phyloP scores from a whole-genome alignment of 768 basidiomycete species.

The Lanmaoa rubissima region DNA sequence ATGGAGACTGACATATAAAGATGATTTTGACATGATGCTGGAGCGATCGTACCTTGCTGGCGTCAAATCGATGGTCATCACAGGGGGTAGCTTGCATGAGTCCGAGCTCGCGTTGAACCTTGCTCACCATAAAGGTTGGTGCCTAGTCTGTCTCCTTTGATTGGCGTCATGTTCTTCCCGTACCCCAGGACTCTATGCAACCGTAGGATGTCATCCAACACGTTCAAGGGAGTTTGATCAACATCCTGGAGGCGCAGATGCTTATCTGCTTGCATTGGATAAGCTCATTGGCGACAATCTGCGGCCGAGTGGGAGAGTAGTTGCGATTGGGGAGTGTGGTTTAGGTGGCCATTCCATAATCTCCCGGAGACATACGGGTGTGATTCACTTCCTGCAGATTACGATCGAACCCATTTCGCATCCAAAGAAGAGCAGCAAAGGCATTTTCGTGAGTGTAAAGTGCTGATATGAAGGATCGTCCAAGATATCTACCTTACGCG shows the following conservation, averaged over 20 bases:
- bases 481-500: neutral
- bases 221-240: constrained; percentile 66
- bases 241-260: constrained; percentile 52
- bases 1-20: constrained; percentile 29
- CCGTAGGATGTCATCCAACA: constrained; percentile 80
- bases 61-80: constrained; percentile 71
- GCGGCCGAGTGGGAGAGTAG: constrained; percentile 54
- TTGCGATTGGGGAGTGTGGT: constrained; percentile 80
- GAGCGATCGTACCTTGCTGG: constrained; percentile 56
- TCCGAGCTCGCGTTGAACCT: constrained; percentile 57
- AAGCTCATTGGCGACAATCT: constrained; percentile 48
- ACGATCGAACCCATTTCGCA: constrained; percentile 71
- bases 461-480: neutral
- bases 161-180: neutral
- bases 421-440: constrained; percentile 54
- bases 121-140: constrained; percentile 54
- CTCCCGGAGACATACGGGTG: neutral
- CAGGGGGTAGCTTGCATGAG: constrained; percentile 68
- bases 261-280: constrained; percentile 60
- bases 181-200: constrained; percentile 58
- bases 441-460: constrained; percentile 55
- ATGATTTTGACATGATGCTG: constrained; percentile 62
- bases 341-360: constrained; percentile 45
- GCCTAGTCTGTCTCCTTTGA: neutral
- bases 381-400: constrained; percentile 45